Evolutionary conservation across 306 rosid genomes (phyloP).

Genomic region (Cicer chorassanicum): DNA sequence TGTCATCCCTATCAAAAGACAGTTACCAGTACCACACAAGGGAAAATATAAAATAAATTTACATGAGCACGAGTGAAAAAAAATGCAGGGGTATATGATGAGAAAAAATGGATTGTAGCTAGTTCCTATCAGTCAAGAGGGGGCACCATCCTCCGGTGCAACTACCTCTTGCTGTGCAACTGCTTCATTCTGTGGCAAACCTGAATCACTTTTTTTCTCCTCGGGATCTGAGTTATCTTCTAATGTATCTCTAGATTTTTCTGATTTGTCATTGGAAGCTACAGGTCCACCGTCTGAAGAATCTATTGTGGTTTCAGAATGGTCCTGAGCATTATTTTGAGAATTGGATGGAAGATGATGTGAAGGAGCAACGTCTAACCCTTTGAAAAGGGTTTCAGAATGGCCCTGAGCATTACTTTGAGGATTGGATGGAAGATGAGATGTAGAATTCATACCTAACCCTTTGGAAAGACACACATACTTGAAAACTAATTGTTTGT

Average conservation of each 20-base stretch:
- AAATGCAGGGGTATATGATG: slow-evolving; percentile 2
- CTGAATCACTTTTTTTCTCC: slow-evolving; percentile 57
- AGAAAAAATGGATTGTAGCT: slow-evolving; percentile 23
- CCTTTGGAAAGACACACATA: slow-evolving; percentile 86
- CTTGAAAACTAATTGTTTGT: slow-evolving; percentile 85
- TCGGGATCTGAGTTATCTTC: slow-evolving; percentile 52
- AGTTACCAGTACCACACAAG: slow-evolving; percentile 33
- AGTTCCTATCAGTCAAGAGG: slow-evolving; percentile 42
- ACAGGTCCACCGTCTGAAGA: slow-evolving; percentile 49
- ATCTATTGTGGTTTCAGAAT: slow-evolving; percentile 51
- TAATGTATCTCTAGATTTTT: slow-evolving; percentile 36
- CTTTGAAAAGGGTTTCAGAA: slow-evolving; percentile 63
- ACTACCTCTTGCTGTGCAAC: slow-evolving; percentile 56
- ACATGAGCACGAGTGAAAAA: slow-evolving; percentile 34
- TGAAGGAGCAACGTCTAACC: slow-evolving; percentile 58
- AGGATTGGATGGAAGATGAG: slow-evolving; percentile 50
- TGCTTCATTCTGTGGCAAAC: slow-evolving; percentile 54
- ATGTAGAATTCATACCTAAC: slow-evolving; percentile 58
- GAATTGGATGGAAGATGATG: slow-evolving; percentile 50
- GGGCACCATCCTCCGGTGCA: slow-evolving; percentile 50
- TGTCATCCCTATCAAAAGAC: slow-evolving; percentile 33
- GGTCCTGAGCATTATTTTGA: slow-evolving; percentile 50
- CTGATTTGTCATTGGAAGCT: slow-evolving; percentile 51
- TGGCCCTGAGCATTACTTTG: slow-evolving; percentile 49
- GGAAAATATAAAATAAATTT: slow-evolving; percentile 40